phyloP scores from a whole-genome alignment of 129 eudicot genomes.

The Chrysanthemum lavandulifolium region DNA sequence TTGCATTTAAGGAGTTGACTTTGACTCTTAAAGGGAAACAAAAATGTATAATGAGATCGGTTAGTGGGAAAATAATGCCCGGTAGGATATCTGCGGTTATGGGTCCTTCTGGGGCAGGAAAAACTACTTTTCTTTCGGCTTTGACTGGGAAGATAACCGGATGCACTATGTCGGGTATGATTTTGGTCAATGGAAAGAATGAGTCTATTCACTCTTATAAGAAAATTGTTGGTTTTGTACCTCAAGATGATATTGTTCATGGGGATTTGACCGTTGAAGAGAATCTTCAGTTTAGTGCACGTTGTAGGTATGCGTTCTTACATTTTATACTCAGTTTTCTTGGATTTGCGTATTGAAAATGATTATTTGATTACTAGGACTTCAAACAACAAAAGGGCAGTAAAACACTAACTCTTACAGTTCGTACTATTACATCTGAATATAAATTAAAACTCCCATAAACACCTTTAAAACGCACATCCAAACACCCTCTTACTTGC shows the following conservation, averaged over 20 bases:
- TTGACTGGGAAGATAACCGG: conserved; percentile 62
- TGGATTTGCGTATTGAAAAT: conserved; percentile 16
- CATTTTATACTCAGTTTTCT: neutral
- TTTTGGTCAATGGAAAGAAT: conserved; percentile 64
- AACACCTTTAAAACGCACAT: too few species aligned
- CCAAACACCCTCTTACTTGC: too few species aligned
- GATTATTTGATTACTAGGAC: conserved; percentile 25
- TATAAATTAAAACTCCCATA: too few species aligned
- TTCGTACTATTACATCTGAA: too few species aligned
- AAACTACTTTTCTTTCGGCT: conserved; percentile 79
- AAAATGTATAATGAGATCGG: conserved; percentile 66
- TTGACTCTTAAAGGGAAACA: conserved; percentile 56
- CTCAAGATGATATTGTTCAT: conserved; percentile 86
- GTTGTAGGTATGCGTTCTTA: conserved; percentile 56
- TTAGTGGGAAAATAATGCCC: conserved; percentile 65
- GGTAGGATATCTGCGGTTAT: conserved; percentile 84
- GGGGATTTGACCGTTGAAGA: conserved; percentile 86
- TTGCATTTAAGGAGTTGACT: conserved; percentile 71
- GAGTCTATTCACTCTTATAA: conserved; percentile 66
- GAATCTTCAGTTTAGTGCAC: conserved; percentile 74
- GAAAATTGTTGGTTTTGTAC: conserved; percentile 73
- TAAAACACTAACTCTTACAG: too few species aligned
- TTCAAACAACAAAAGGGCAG: too few species aligned
- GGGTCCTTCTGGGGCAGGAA: conserved; percentile 94
- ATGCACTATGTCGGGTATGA: conserved; percentile 53